Conservation (phyloP, 148 eudicot species). For the Diospyros lotus region DNA sequence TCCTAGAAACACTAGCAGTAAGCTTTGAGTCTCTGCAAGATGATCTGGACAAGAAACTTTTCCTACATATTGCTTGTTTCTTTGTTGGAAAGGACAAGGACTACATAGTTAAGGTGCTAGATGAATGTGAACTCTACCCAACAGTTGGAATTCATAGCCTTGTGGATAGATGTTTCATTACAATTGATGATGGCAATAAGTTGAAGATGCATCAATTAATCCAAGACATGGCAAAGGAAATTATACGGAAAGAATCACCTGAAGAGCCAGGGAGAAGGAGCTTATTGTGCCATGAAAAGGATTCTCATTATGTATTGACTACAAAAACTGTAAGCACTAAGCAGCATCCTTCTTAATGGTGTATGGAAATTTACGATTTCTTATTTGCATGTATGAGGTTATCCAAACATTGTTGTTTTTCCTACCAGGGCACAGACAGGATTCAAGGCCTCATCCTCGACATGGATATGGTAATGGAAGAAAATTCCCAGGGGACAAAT, state of each 20-base stretch:
- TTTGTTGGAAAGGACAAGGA: background rate
- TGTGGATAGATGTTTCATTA: background rate
- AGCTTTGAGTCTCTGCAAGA: background rate
- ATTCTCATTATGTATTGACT: background rate
- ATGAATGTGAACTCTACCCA: background rate
- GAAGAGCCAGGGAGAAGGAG: background rate
- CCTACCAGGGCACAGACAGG: background rate
- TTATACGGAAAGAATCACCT: constrained; percentile 1
- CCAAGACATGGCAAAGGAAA: constrained; percentile 11
- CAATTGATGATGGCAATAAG: background rate
- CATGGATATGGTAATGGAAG: background rate
- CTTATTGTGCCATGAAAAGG: background rate
- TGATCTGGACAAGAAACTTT: background rate
- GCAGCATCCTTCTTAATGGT: background rate
- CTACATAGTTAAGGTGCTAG: background rate
- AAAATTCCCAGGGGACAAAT: background rate
- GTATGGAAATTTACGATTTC: background rate
- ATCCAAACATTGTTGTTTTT: background rate
- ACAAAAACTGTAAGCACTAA: constrained; percentile 1
- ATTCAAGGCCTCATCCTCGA: constrained; percentile 1
- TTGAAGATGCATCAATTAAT: constrained; percentile 13
- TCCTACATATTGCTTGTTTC: background rate
- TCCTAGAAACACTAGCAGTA: background rate
- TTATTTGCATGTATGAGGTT: background rate
- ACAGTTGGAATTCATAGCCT: constrained; percentile 3